These are phyloP conservation scores for Nicotiana sylvestris DNA, from an alignment of 257 asterid species.

Conservation along the genomic window DNA sequence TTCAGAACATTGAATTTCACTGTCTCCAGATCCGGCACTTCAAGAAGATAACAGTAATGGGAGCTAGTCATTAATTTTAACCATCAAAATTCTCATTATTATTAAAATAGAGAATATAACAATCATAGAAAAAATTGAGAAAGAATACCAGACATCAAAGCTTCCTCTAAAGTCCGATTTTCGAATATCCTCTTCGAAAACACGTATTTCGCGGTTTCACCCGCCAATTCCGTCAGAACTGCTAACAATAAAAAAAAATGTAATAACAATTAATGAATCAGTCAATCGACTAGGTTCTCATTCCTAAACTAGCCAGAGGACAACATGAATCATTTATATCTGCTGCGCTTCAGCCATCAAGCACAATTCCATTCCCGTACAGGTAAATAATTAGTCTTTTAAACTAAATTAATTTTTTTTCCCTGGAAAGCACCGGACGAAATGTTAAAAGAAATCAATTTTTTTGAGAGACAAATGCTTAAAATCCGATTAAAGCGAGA, in stretches of 20 bases:
- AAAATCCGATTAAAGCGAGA: neutral
- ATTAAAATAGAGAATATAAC: neutral
- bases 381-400: neutral
- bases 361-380: neutral
- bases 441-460: neutral
- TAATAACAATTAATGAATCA: neutral
- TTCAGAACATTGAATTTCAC: slow-evolving; percentile 66
- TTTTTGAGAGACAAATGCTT: neutral
- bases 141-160: slow-evolving; percentile 77
- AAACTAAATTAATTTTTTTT: too few relatives aligned
- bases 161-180: slow-evolving; percentile 66
- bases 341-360: neutral
- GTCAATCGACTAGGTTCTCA: neutral
- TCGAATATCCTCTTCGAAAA: slow-evolving; percentile 56
- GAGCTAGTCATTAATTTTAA: neutral
- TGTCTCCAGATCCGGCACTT: slow-evolving; percentile 83
- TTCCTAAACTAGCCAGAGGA: neutral
- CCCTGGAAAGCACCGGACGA: neutral
- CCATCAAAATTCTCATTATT: neutral
- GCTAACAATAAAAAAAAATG: neutral
- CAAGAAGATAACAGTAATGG: neutral
- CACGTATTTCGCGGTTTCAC: slow-evolving; percentile 60
- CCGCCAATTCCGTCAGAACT: slow-evolving; percentile 66
- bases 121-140: neutral
- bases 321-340: neutral